phyloP scores from a whole-genome alignment of 768 basidiomycete species.

The Suillus ampliporus region DNA sequence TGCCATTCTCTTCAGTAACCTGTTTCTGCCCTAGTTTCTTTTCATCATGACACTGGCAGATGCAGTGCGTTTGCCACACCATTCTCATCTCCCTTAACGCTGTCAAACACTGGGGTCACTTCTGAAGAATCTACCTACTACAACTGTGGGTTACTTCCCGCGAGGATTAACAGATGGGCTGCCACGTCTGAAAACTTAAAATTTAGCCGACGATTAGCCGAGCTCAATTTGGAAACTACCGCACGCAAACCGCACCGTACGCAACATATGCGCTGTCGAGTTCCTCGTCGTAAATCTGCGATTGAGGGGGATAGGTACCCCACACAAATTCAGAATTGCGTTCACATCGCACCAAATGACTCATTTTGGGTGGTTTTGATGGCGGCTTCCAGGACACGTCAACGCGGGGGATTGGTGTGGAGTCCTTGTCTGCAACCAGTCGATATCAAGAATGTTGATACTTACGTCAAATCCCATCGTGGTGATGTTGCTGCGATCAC shows the following conservation, averaged over 20 bases:
- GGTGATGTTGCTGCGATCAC: not conserved
- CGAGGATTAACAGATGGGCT: not conserved
- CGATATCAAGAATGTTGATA: not conserved
- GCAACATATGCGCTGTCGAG: not conserved
- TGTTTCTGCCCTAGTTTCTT: too few relatives aligned
- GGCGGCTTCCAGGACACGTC: conserved; percentile 1
- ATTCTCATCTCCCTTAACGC: too few relatives aligned
- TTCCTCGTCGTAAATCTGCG: conserved; percentile 7
- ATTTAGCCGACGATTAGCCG: conserved; percentile 6
- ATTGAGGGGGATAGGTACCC: conserved; percentile 8
- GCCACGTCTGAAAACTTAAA: conserved; percentile 9
- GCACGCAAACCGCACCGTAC: not conserved
- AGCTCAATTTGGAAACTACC: not conserved
- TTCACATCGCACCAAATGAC: not conserved
- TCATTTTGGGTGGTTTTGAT: not conserved
- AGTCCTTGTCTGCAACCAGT: not conserved
- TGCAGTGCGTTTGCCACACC: too few relatives aligned
- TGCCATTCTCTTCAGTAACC: too few relatives aligned
- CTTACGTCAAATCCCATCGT: conserved; percentile 4
- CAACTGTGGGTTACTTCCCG: not conserved
- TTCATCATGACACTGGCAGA: too few relatives aligned
- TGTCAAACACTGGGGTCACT: too few relatives aligned
- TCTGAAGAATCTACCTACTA: too few relatives aligned
- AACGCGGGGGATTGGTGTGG: conserved; percentile 5
- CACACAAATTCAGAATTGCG: not conserved